A percentile compares a stretch with the other conserved stretches of the same genome.
Evolutionary conservation across 257 asterid species (phyloP).

Genomic region (Capsicum rhomboideum): DNA sequence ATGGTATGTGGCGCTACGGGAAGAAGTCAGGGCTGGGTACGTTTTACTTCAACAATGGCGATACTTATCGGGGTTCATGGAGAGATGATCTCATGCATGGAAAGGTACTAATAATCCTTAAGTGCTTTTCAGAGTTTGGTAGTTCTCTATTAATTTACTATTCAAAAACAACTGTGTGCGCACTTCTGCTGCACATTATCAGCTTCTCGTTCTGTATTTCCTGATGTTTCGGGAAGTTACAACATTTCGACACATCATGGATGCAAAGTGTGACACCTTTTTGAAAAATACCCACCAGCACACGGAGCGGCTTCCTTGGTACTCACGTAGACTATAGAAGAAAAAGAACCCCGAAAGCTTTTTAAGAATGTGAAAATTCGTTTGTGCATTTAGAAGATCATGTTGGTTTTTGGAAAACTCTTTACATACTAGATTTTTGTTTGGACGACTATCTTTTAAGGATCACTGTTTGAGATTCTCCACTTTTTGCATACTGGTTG

Average conservation of each 20-base stretch:
- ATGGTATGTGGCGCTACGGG: constrained; percentile 97
- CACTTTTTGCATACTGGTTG: neutral
- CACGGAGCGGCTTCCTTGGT: neutral
- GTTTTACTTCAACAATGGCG: constrained; percentile 80
- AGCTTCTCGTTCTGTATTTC: neutral
- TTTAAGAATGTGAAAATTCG: neutral
- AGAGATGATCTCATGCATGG: constrained; percentile 98
- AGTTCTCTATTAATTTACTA: neutral
- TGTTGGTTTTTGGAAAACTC: neutral
- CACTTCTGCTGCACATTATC: neutral
- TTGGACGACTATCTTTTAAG: neutral
- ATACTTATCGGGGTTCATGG: constrained; percentile 94
- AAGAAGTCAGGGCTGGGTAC: constrained; percentile 88
- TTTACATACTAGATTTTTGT: neutral
- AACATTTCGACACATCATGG: neutral
- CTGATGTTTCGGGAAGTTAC: neutral
- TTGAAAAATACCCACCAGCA: neutral
- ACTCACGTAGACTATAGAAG: neutral
- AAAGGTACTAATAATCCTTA: constrained; percentile 44
- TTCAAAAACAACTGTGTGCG: neutral
- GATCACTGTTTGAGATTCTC: neutral
- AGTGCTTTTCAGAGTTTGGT: neutral
- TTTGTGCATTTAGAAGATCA: neutral
- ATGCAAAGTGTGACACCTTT: neutral
- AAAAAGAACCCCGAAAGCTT: too few relatives aligned